Evolutionary conservation across 108 stramenopile species (phyloP).

Genomic region (Discostella stelligeroides): DNA sequence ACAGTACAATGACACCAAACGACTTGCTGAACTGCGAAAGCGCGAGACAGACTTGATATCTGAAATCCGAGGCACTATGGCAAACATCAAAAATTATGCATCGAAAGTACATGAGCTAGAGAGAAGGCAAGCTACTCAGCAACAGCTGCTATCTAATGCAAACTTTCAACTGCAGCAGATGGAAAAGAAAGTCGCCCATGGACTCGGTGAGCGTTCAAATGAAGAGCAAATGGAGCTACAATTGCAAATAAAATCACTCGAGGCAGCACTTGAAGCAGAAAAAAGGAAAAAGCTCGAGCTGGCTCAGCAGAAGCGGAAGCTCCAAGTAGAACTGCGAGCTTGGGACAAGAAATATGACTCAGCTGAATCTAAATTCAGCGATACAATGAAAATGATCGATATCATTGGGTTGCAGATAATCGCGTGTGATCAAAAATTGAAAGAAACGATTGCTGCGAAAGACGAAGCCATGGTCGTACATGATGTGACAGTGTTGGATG

Average conservation of each 20-base stretch:
- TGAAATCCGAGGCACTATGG: constrained; percentile 70
- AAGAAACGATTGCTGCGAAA: constrained; percentile 38
- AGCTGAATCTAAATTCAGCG: constrained; percentile 32
- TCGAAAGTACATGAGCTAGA: constrained; percentile 68
- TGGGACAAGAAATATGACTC: constrained; percentile 46
- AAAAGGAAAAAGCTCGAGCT: constrained; percentile 58
- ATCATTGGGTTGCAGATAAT: constrained; percentile 70
- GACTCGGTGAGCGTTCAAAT: constrained; percentile 76
- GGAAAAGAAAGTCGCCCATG: constrained; percentile 85
- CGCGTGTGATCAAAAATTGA: constrained; percentile 60
- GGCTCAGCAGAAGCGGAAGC: constrained; percentile 56
- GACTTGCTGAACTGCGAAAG: constrained; percentile 56
- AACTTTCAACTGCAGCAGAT: constrained; percentile 89
- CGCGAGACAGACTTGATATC: constrained; percentile 69
- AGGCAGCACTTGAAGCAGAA: constrained; percentile 54
- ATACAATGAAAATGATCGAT: constrained; percentile 43
- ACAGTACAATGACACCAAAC: constrained; percentile 66
- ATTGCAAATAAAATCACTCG: constrained; percentile 58
- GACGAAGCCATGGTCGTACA: constrained; percentile 74
- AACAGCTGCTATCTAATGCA: constrained; percentile 81
- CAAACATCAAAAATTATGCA: constrained; percentile 59
- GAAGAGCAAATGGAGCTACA: constrained; percentile 74
- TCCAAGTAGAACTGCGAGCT: constrained; percentile 64
- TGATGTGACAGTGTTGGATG: constrained; percentile 80
- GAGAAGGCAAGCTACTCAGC: constrained; percentile 61